phyloP scores from a whole-genome alignment of 202 grass and related monocot species.

The Panicum virgatum region DNA sequence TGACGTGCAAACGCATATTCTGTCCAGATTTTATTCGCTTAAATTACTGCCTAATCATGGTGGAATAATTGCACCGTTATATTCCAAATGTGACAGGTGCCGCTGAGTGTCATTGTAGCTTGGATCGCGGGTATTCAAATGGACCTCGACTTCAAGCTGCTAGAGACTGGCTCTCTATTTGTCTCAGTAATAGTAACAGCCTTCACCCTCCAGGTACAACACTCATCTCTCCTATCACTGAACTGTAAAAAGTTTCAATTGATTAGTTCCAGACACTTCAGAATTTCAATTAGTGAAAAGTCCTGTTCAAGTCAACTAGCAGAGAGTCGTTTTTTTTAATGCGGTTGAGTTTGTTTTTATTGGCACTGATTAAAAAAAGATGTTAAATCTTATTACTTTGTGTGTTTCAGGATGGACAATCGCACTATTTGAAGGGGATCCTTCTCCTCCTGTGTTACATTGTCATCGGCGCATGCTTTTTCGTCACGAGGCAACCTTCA shows the following conservation, averaged over 20 bases:
- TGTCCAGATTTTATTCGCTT: slow-evolving; percentile 5
- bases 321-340: neutral
- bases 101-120: slow-evolving; percentile 70
- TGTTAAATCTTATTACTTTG: neutral
- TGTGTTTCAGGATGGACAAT: slow-evolving; percentile 59
- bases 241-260: neutral
- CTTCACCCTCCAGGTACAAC: slow-evolving; percentile 74
- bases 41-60: neutral
- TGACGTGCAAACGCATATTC: neutral
- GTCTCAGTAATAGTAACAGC: slow-evolving; percentile 72
- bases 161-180: slow-evolving; percentile 73
- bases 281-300: neutral
- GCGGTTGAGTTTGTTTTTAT: neutral
- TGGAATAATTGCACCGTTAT: slow-evolving; percentile 21
- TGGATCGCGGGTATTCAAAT: slow-evolving; percentile 81
- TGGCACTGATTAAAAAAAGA: neutral
- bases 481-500: slow-evolving; percentile 55
- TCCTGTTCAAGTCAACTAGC: neutral
- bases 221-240: neutral
- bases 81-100: slow-evolving; percentile 54
- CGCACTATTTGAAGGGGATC: slow-evolving; percentile 89
- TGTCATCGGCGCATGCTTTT: slow-evolving; percentile 71
- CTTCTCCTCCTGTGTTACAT: slow-evolving; percentile 81
- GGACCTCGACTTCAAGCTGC: slow-evolving; percentile 92
- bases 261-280: neutral